Conservation (phyloP, 169 alveolate genomes). For the Plasmodium gonderi region DNA sequence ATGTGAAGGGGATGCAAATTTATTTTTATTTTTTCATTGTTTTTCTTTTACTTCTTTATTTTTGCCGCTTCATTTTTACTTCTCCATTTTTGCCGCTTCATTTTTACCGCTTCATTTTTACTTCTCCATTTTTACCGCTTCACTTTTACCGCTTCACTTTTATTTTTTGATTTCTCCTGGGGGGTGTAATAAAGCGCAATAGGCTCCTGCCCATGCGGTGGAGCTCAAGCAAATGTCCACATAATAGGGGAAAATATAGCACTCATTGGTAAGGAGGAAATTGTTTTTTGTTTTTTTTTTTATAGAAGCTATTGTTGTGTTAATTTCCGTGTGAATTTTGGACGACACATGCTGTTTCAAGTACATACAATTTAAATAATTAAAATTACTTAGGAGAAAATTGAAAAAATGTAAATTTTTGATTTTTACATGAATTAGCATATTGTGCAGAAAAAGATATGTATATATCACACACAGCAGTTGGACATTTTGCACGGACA, state of each 20-base stretch:
- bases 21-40: too few relatives aligned
- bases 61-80: too few relatives aligned
- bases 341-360: constrained; percentile 33
- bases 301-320: neutral
- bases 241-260: constrained; percentile 46
- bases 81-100: too few relatives aligned
- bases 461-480: constrained; percentile 34
- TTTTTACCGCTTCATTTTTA: too few relatives aligned
- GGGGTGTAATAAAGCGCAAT: too few relatives aligned
- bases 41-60: too few relatives aligned
- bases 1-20: too few relatives aligned
- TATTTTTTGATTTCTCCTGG: too few relatives aligned
- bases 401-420: constrained; percentile 1
- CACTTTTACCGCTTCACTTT: too few relatives aligned
- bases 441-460: constrained; percentile 23
- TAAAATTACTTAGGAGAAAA: constrained; percentile 6
- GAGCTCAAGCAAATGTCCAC: constrained; percentile 16
- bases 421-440: constrained; percentile 1
- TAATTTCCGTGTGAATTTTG: constrained; percentile 24
- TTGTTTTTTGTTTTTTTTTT: neutral
- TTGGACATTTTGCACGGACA: constrained; percentile 43
- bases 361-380: constrained; percentile 27
- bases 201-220: neutral
- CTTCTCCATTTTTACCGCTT: too few relatives aligned
- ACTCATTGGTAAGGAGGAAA: constrained; percentile 33